Conservation (phyloP, 306 rosid genomes). For the Gastrolobium villosum region DNA sequence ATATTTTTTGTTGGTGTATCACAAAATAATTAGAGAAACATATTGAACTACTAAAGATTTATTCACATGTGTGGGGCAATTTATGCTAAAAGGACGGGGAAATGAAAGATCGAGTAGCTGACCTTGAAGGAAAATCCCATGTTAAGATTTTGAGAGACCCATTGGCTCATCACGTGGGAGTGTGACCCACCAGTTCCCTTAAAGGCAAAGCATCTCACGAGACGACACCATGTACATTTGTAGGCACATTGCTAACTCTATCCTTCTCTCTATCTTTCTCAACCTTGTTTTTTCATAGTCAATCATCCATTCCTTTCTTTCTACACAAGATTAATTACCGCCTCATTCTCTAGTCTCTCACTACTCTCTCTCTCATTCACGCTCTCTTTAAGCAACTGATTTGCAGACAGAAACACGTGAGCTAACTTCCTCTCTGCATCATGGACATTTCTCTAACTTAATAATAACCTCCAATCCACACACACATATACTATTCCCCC, state of each 20-base stretch:
- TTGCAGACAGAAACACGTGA: slow-evolving; percentile 85
- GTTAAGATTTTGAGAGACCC: slow-evolving; percentile 68
- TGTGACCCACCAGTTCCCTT: slow-evolving; percentile 70
- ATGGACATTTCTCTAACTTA: slow-evolving; percentile 55
- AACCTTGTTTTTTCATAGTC: not conserved
- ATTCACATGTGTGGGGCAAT: slow-evolving; percentile 1
- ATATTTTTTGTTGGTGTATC: too few relatives aligned
- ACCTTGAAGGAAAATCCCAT: slow-evolving; percentile 63
- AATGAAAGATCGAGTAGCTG: slow-evolving; percentile 44
- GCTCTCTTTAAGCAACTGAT: slow-evolving; percentile 63
- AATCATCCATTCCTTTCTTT: slow-evolving; percentile 31
- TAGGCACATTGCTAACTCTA: slow-evolving; percentile 34
- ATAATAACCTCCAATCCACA: slow-evolving; percentile 53
- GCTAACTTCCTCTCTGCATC: slow-evolving; percentile 71
- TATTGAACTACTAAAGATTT: too few relatives aligned
- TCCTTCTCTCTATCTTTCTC: slow-evolving; percentile 17
- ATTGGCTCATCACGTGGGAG: slow-evolving; percentile 87
- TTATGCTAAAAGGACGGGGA: not conserved
- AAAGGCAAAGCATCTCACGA: slow-evolving; percentile 71
- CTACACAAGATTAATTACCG: slow-evolving; percentile 34
- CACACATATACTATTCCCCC: not conserved
- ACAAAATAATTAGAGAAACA: too few relatives aligned
- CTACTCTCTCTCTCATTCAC: slow-evolving; percentile 34
- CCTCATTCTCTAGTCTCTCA: not conserved
- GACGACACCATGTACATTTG: slow-evolving; percentile 45